A percentile compares a stretch with the other conserved stretches of the same genome.
Conservation (phyloP, 495 filamentous ascomycete species). For the Neurospora sp. region DNA sequence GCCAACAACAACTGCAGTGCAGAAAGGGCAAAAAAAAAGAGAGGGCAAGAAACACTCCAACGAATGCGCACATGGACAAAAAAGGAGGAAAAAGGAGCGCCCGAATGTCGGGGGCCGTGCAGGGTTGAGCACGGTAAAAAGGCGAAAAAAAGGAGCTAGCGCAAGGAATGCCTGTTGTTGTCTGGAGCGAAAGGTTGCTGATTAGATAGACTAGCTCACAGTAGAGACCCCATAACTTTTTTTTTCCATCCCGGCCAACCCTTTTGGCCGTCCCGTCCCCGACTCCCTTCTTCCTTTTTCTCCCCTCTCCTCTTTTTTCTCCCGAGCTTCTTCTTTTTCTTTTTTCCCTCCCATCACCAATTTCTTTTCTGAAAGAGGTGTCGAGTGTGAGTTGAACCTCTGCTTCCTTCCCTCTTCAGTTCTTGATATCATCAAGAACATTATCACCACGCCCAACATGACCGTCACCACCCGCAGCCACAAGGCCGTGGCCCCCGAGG, state of each 20-base stretch:
- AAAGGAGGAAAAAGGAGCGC: not conserved
- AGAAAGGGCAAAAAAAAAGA: not conserved
- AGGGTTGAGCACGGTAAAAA: not conserved
- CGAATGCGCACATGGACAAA: not conserved
- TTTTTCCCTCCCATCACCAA: not conserved
- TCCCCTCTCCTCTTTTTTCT: not conserved
- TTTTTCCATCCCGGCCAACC: not conserved
- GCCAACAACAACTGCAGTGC: not conserved
- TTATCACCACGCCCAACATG: not conserved
- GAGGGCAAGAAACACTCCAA: not conserved
- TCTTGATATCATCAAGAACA: not conserved
- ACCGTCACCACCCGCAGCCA: not conserved
- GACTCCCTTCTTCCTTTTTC: not conserved
- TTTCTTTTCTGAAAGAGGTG: not conserved
- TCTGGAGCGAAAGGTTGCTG: not conserved
- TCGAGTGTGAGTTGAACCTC: not conserved
- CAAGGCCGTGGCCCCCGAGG: not conserved
- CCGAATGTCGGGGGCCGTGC: not conserved
- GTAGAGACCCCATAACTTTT: not conserved
- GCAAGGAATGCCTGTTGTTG: not conserved
- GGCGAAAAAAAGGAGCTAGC: not conserved
- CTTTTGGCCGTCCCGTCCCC: not conserved
- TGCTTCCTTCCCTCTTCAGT: not conserved
- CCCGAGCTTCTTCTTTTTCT: not conserved
- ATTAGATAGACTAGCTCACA: not conserved